Evolutionary conservation across 352 stramenopile species (phyloP).

Genomic region (Pythium plurisporium): DNA sequence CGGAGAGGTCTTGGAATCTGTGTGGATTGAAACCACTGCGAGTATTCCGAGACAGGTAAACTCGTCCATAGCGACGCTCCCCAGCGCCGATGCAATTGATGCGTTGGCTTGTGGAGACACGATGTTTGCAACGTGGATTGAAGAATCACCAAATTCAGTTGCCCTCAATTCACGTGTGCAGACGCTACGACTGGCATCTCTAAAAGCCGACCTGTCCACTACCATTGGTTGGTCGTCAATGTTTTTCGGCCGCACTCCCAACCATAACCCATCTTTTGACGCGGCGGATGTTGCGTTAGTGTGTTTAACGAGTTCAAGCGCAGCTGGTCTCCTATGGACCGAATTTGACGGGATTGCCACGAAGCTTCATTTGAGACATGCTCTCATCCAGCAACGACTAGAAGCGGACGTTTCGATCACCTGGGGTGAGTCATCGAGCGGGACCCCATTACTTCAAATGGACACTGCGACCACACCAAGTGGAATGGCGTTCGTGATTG

Average conservation of each 20-base stretch:
- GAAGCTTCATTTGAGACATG: slow-evolving; percentile 59
- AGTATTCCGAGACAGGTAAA: slow-evolving; percentile 26
- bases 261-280: slow-evolving; percentile 56
- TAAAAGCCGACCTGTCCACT: not conserved
- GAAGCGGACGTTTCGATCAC: not conserved
- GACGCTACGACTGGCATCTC: slow-evolving; percentile 8
- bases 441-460: slow-evolving; percentile 41
- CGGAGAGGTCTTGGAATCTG: slow-evolving; percentile 36
- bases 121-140: slow-evolving; percentile 44
- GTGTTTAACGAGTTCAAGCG: slow-evolving; percentile 26
- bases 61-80: not conserved
- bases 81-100: slow-evolving; percentile 15
- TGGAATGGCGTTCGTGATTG: slow-evolving; percentile 45
- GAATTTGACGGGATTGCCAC: slow-evolving; percentile 67
- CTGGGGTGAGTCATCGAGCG: slow-evolving; percentile 38
- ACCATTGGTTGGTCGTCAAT: not conserved
- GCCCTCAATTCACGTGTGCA: not conserved
- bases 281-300: slow-evolving; percentile 31
- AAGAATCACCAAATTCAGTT: slow-evolving; percentile 18
- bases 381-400: slow-evolving; percentile 20
- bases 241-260: slow-evolving; percentile 15
- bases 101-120: slow-evolving; percentile 35
- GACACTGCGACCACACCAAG: slow-evolving; percentile 28
- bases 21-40: slow-evolving; percentile 31
- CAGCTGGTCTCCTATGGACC: slow-evolving; percentile 54